A percentile compares a stretch with the other conserved stretches of the same genome.
Evolutionary conservation across 2,329 filamentous ascomycete species (phyloP).

Genomic region (Botrytis squamosa): DNA sequence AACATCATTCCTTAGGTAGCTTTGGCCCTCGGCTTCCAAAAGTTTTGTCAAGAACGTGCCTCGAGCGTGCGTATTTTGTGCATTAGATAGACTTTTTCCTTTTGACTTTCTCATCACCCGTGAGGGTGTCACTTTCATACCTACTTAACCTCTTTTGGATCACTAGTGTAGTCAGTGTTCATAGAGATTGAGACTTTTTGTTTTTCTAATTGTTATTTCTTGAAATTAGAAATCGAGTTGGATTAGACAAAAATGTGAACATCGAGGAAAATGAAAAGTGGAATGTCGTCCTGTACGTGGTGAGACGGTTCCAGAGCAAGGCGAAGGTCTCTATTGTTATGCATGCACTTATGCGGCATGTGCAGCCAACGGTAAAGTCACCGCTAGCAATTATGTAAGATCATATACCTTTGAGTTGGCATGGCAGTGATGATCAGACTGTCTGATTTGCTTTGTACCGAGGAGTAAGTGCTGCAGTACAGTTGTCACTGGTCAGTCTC

Average conservation of each 20-base stretch:
- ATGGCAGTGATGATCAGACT: background rate
- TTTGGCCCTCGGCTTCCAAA: background rate
- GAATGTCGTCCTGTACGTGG: background rate
- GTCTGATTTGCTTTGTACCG: background rate
- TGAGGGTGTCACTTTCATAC: background rate
- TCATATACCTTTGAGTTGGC: background rate
- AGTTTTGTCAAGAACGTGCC: background rate
- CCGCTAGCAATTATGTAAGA: conserved; percentile 3
- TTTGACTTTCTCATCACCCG: background rate
- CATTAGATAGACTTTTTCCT: background rate
- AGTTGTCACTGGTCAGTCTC: background rate
- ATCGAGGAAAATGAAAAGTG: background rate
- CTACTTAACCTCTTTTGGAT: background rate
- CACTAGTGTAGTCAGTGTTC: background rate
- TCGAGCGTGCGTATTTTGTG: background rate
- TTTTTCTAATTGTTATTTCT: background rate
- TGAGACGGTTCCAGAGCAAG: background rate
- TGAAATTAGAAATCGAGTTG: background rate
- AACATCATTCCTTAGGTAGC: background rate
- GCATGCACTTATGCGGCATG: background rate
- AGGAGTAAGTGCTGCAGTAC: background rate
- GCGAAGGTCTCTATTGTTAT: background rate
- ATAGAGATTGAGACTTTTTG: background rate
- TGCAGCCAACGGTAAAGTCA: background rate
- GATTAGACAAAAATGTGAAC: background rate